phyloP scores from a whole-genome alignment of 164 flowering plant genomes.

The grape (Vitis vinifera) region ASM3070453v1 NC_081818.1:20707001-20707500 shows the following conservation, averaged over 20 bases:
- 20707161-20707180: slow-evolving; percentile 84
- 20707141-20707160: slow-evolving; percentile 96
- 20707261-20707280: slow-evolving; percentile 3
- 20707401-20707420: not conserved
- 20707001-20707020: too few relatives aligned
- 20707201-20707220: not conserved
- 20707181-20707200: slow-evolving; percentile 44
- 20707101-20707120: slow-evolving; percentile 3
- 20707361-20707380: slow-evolving; percentile 9
- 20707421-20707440: not conserved
- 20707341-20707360: slow-evolving; percentile 98
- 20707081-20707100: not conserved
- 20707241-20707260: not conserved
- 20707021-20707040: too few relatives aligned
- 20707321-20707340: slow-evolving; percentile 93
- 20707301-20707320: slow-evolving; percentile 91
- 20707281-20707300: slow-evolving; percentile 93
- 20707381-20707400: not conserved
- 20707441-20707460: too few relatives aligned
- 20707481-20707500: too few relatives aligned
- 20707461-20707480: too few relatives aligned
- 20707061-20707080: too few relatives aligned
- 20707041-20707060: too few relatives aligned
- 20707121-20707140: slow-evolving; percentile 71
- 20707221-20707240: not conserved